These are phyloP conservation scores for Pisolithus orientalis DNA, from an alignment of 768 basidiomycete genomes.

Conservation along the genomic window DNA sequence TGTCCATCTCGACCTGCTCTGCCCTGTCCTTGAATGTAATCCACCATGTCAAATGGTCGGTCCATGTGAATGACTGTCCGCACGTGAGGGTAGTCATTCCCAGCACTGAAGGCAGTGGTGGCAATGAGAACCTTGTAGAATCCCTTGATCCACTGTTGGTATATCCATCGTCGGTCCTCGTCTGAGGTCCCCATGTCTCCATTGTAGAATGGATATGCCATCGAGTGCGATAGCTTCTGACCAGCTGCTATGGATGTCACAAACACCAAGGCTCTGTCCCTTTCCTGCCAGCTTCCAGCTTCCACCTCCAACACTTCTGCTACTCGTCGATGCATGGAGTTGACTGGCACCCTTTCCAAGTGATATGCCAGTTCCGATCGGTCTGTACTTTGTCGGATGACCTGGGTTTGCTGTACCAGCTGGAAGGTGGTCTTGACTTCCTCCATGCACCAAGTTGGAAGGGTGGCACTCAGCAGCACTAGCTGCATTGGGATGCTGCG, in stretches of 20 bases:
- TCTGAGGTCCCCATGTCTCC: background rate
- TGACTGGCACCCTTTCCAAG: background rate
- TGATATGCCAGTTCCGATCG: conserved; percentile 9
- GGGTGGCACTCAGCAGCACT: conserved; percentile 14
- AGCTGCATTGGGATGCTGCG: conserved; percentile 10
- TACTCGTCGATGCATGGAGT: no score
- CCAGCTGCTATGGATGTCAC: conserved; percentile 5
- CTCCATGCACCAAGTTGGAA: background rate
- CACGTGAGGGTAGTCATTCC: conserved; percentile 18
- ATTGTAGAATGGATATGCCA: conserved; percentile 10
- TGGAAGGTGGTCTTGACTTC: conserved; percentile 4
- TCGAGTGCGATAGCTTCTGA: background rate
- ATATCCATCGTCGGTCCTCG: background rate
- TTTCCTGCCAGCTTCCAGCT: background rate
- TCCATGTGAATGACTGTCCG: conserved; percentile 12
- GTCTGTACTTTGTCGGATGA: background rate
- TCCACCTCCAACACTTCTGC: background rate
- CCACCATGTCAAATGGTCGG: conserved; percentile 12
- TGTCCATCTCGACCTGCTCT: conserved; percentile 14
- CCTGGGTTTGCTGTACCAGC: background rate
- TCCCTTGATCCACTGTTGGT: conserved; percentile 9
- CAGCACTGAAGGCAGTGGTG: conserved; percentile 19
- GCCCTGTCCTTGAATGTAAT: conserved; percentile 12
- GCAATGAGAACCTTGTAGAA: conserved; percentile 3
- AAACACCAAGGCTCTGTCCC: conserved; percentile 7